Evolutionary conservation across 73 alveolate species (phyloP).

Genomic region (Paramecium sonneborni): DNA sequence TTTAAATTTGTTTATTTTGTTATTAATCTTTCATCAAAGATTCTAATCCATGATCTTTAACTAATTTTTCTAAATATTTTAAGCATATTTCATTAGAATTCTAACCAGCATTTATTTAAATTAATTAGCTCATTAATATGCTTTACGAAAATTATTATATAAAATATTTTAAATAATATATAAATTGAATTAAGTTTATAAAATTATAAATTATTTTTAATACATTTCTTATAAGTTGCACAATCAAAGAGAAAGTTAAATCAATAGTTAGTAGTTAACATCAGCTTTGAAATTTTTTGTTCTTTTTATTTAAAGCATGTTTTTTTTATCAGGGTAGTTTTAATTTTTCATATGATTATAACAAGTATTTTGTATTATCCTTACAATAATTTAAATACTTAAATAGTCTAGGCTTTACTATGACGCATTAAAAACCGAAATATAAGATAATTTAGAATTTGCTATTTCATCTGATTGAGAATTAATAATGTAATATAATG

Average conservation of each 20-base stretch:
- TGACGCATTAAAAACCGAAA: not conserved
- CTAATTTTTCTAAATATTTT: not conserved
- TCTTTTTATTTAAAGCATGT: not conserved
- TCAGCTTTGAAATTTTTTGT: not conserved
- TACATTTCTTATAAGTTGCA: no score
- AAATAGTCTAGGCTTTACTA: not conserved
- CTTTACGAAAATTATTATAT: no score
- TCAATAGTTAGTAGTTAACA: no score
- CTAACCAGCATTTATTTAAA: not conserved
- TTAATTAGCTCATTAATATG: not conserved
- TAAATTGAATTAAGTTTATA: not conserved
- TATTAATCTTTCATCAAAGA: not conserved
- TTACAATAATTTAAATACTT: not conserved
- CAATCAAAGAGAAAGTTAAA: no score
- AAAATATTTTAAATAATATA: no score
- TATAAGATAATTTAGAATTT: not conserved
- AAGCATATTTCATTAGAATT: not conserved
- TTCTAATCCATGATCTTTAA: not conserved
- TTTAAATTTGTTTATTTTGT: not conserved
- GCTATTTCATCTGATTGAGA: not conserved
- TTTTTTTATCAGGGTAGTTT: not conserved
- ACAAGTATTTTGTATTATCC: not conserved
- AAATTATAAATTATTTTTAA: not conserved
- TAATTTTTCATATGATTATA: not conserved
- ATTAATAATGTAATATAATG: no score